Percentiles rank a stretch among this genome's conserved stretches.
phyloP scores from a whole-genome alignment of 371 early-diverging fungal species.

The Dichotomocladium elegans region DNA sequence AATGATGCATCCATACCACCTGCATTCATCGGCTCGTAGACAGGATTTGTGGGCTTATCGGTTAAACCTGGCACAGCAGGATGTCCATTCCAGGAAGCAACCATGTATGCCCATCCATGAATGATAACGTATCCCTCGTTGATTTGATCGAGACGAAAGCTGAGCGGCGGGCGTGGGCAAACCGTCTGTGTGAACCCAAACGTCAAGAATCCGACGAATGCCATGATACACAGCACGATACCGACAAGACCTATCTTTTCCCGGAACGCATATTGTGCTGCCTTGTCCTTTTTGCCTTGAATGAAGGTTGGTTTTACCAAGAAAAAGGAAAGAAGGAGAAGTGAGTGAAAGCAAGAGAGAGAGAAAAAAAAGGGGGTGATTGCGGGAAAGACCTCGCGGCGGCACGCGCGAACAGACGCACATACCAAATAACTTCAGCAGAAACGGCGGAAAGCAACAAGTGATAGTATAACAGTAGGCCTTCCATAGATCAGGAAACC shows the following conservation, averaged over 20 bases:
- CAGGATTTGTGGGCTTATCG: constrained; percentile 42
- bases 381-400: not conserved
- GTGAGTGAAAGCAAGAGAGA: constrained; percentile 2
- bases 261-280: constrained; percentile 77
- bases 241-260: constrained; percentile 80
- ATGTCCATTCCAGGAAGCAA: constrained; percentile 56
- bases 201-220: constrained; percentile 72
- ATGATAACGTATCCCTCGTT: constrained; percentile 50
- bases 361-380: constrained; percentile 7
- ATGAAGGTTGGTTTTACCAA: not conserved
- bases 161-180: constrained; percentile 49
- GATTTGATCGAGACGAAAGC: constrained; percentile 34
- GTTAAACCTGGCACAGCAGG: constrained; percentile 39
- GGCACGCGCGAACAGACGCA: not conserved
- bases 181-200: constrained; percentile 66
- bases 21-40: constrained; percentile 60
- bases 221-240: constrained; percentile 69
- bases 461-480: constrained; percentile 52
- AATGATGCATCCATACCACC: constrained; percentile 76
- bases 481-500: constrained; percentile 26
- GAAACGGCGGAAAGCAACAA: constrained; percentile 50
- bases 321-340: not conserved
- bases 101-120: constrained; percentile 57
- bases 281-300: constrained; percentile 48
- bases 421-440: constrained; percentile 43